Evolutionary conservation across 169 alveolate species (phyloP).

Genomic region (Cryptosporidium xiaoi): DNA sequence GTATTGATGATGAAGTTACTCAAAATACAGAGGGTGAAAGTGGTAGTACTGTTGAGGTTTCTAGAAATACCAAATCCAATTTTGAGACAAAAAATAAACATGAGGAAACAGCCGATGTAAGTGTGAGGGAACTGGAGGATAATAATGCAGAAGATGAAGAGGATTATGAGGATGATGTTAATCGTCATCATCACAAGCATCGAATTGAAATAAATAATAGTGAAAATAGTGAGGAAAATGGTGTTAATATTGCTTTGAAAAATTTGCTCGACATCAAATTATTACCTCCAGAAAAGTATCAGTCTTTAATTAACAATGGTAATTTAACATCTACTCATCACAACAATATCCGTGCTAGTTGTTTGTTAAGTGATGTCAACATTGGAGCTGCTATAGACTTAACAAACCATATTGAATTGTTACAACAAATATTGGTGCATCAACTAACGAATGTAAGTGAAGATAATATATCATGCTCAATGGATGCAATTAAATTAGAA

Average conservation of each 20-base stretch:
- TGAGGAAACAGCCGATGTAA: not conserved
- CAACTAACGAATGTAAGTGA: slow-evolving; percentile 38
- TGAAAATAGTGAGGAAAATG: not conserved
- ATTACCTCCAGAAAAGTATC: slow-evolving; percentile 51
- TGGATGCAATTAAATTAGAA: slow-evolving; percentile 16
- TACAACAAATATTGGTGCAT: slow-evolving; percentile 63
- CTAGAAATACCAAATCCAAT: too few species aligned
- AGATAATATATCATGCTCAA: slow-evolving; percentile 2
- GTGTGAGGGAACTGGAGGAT: not conserved
- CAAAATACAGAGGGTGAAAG: not conserved
- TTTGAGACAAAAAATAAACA: not conserved
- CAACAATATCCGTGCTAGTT: too few species aligned
- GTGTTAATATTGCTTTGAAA: slow-evolving; percentile 4
- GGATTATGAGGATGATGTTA: not conserved
- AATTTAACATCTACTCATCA: too few species aligned
- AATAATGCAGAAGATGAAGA: not conserved
- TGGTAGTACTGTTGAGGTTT: not conserved
- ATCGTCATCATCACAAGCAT: not conserved
- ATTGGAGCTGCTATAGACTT: slow-evolving; percentile 60
- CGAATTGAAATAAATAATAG: not conserved
- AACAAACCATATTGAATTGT: slow-evolving; percentile 47
- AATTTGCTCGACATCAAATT: slow-evolving; percentile 4
- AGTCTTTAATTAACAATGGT: not conserved
- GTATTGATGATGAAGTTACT: not conserved
- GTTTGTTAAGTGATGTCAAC: not conserved